Conservation (phyloP, 495 filamentous ascomycete genomes). For the Aspergillus baeticus region DNA sequence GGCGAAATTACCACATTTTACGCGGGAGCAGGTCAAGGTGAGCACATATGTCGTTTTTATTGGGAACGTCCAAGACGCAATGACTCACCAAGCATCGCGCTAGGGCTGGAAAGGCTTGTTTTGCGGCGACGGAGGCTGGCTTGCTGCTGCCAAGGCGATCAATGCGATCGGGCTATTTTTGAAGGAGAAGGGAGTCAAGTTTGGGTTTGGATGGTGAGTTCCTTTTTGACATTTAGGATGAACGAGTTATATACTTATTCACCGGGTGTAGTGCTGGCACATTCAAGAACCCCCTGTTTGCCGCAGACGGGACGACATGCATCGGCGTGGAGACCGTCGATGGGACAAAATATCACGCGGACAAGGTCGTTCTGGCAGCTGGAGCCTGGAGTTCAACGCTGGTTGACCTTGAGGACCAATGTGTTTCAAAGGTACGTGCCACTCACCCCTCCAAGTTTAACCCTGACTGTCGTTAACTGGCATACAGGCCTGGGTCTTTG, state of each 20-base stretch:
- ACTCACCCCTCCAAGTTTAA: too few species aligned
- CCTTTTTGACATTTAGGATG: background rate
- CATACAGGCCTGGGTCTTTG: conserved; percentile 14
- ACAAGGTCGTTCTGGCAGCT: conserved; percentile 42
- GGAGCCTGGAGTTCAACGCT: conserved; percentile 14
- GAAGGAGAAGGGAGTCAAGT: background rate
- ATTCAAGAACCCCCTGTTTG: background rate
- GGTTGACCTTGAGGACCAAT: conserved; percentile 28
- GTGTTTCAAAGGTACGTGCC: conserved; percentile 1
- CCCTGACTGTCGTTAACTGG: background rate
- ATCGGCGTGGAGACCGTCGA: conserved; percentile 6
- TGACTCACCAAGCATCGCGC: background rate
- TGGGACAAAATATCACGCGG: conserved; percentile 25
- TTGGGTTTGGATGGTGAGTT: conserved; percentile 1
- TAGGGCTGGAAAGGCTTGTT: conserved; percentile 10
- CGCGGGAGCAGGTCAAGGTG: conserved; percentile 1
- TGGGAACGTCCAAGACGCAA: background rate
- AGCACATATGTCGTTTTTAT: too few species aligned
- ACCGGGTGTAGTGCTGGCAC: background rate
- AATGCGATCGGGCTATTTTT: conserved; percentile 1
- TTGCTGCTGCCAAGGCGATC: conserved; percentile 8
- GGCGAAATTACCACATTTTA: background rate
- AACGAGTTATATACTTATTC: background rate
- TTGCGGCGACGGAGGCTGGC: conserved; percentile 4
- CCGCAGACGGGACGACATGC: background rate